These are phyloP conservation scores for Thozetella sp. DNA, from an alignment of 495 filamentous ascomycete species.

Conservation along the genomic window DNA sequence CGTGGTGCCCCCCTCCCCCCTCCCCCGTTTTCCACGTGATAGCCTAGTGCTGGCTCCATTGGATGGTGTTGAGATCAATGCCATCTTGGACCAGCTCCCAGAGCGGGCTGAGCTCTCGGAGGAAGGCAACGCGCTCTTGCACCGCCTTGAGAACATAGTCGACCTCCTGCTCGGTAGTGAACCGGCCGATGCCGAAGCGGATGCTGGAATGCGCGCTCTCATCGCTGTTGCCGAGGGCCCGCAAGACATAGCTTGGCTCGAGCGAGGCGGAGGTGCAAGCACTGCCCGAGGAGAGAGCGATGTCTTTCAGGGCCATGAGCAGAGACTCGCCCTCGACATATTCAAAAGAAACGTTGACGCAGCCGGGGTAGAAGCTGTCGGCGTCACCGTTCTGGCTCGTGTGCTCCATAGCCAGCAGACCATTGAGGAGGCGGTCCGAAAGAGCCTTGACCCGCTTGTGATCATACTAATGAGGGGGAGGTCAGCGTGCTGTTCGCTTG, in stretches of 20 bases:
- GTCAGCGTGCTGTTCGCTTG: constrained; percentile 1
- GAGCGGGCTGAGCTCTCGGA: constrained; percentile 92
- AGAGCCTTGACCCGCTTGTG: constrained; percentile 77
- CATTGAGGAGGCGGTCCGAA: constrained; percentile 80
- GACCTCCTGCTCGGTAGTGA: constrained; percentile 93
- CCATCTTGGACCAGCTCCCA: constrained; percentile 99
- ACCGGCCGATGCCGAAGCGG: constrained; percentile 94
- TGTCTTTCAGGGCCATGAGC: constrained; percentile 97
- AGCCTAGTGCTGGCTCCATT: constrained; percentile 91
- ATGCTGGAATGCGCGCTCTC: constrained; percentile 98
- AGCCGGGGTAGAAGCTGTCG: constrained; percentile 86
- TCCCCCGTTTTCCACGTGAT: neutral
- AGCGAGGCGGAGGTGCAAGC: constrained; percentile 96
- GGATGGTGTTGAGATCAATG: constrained; percentile 90
- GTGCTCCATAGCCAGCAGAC: constrained; percentile 87
- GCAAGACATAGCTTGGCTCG: constrained; percentile 93
- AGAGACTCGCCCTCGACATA: constrained; percentile 98
- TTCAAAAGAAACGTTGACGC: constrained; percentile 97
- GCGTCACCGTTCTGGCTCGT: constrained; percentile 88
- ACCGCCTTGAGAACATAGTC: constrained; percentile 98
- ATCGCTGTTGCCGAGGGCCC: constrained; percentile 92
- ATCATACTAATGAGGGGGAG: constrained; percentile 71
- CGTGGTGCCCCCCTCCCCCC: neutral
- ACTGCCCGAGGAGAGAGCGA: constrained; percentile 94
- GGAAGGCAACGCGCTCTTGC: constrained; percentile 82